phyloP scores from a whole-genome alignment of 768 basidiomycete species.

The Termitomyces sp. region DNA sequence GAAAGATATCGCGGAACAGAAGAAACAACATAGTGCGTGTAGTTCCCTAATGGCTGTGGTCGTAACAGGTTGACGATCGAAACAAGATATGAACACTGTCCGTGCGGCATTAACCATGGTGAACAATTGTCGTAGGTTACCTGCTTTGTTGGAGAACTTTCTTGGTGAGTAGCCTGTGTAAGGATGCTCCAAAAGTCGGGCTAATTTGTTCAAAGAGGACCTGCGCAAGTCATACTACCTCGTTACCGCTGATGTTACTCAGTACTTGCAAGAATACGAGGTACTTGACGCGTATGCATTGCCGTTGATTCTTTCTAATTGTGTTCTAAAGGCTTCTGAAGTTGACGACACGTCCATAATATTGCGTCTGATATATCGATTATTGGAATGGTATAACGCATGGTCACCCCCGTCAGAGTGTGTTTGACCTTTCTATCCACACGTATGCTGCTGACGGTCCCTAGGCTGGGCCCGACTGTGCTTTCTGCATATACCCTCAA shows the following conservation, averaged over 20 bases:
- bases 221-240: conserved; percentile 54
- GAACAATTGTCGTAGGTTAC: conserved; percentile 53
- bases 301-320: neutral
- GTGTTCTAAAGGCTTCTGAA: conserved; percentile 31
- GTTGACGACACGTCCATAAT: conserved; percentile 40
- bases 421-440: conserved; percentile 18
- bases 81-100: conserved; percentile 40
- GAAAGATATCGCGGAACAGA: conserved; percentile 39
- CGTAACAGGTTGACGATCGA: neutral
- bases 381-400: conserved; percentile 70
- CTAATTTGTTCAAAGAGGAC: conserved; percentile 40
- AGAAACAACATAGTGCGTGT: conserved; percentile 19
- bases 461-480: conserved; percentile 53
- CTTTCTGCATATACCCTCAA: conserved; percentile 49
- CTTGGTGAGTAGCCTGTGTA: conserved; percentile 45
- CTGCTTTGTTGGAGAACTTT: conserved; percentile 64
- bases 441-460: conserved; percentile 6
- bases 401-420: conserved; percentile 70
- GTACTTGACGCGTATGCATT: conserved; percentile 24
- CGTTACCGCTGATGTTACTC: conserved; percentile 54
- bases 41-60: neutral
- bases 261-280: conserved; percentile 58
- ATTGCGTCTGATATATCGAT: conserved; percentile 47
- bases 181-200: neutral
- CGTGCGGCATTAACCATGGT: conserved; percentile 55